These are phyloP conservation scores for Pleoardoris graminearum DNA, from an alignment of 2,329 filamentous ascomycete genomes.

Conservation along the genomic window DNA sequence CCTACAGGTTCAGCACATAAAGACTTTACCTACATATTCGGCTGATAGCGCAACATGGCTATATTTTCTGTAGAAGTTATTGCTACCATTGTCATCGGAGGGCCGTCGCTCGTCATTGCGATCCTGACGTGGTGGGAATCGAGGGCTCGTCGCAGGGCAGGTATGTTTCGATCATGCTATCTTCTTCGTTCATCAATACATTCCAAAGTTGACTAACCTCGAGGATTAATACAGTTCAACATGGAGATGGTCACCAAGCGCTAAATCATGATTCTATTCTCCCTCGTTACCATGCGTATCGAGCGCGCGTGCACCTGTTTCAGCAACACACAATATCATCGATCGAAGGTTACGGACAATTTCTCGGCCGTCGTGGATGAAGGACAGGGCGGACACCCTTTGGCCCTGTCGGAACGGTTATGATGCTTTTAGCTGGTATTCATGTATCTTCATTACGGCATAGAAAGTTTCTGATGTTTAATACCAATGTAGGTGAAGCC, in stretches of 20 bases:
- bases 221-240: too few species aligned
- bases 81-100: constrained; percentile 5
- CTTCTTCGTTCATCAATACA: not conserved
- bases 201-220: not conserved
- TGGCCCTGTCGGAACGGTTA: too few species aligned
- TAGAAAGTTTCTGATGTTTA: too few species aligned
- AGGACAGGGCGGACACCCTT: not conserved
- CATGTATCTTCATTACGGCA: too few species aligned
- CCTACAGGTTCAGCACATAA: too few species aligned
- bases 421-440: too few species aligned
- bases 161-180: not conserved
- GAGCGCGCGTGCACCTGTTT: not conserved
- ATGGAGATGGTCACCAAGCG: too few species aligned
- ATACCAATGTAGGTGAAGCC: too few species aligned
- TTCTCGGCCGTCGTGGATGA: not conserved
- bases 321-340: not conserved
- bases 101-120: constrained; percentile 9
- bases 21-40: too few species aligned
- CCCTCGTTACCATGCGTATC: not conserved
- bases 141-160: not conserved
- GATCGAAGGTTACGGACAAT: not conserved
- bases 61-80: constrained; percentile 11
- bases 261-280: not conserved
- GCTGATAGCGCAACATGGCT: too few species aligned
- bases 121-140: constrained; percentile 11